Conservation (phyloP, 306 rosid species). For the Elaeagnus macrophylla region DNA sequence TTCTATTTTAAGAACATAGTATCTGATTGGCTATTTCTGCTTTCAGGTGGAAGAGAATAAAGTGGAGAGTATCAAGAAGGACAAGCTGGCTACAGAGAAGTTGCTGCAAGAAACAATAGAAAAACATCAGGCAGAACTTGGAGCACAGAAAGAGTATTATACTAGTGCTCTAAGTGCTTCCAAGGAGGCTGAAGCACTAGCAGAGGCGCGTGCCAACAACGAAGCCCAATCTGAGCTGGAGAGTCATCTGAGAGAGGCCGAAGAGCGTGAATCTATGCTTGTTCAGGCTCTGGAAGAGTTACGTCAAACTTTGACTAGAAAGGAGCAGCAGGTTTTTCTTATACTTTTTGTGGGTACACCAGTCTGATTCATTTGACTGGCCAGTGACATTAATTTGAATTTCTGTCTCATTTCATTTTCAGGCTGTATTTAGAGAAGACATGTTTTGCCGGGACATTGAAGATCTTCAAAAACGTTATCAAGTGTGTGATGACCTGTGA, state of each 20-base stretch:
- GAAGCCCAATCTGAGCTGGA: conserved; percentile 95
- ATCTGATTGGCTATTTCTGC: conserved; percentile 9
- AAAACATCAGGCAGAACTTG: conserved; percentile 79
- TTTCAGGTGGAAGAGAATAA: conserved; percentile 90
- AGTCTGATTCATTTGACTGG: conserved; percentile 20
- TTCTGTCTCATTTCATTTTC: conserved; percentile 18
- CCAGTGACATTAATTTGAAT: conserved; percentile 4
- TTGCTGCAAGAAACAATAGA: conserved; percentile 91
- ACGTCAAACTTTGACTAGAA: conserved; percentile 86
- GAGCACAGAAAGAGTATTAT: conserved; percentile 81
- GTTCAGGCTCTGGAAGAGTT: conserved; percentile 93
- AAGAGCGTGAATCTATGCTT: conserved; percentile 92
- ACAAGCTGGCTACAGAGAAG: conserved; percentile 88
- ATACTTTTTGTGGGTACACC: conserved; percentile 13
- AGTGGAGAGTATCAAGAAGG: conserved; percentile 91
- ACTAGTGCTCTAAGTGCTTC: conserved; percentile 81
- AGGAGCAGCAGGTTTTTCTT: conserved; percentile 84
- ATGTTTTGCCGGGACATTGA: conserved; percentile 81
- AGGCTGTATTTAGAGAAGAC: conserved; percentile 93
- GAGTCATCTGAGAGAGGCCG: conserved; percentile 73
- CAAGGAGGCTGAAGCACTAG: conserved; percentile 91
- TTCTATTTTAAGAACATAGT: conserved; percentile 11
- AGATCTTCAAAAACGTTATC: conserved; percentile 94
- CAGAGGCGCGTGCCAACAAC: conserved; percentile 83
- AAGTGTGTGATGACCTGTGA: conserved; percentile 39